phyloP scores from a whole-genome alignment of 2,329 filamentous ascomycete species.

The Phaeosphaeria sp. region DNA sequence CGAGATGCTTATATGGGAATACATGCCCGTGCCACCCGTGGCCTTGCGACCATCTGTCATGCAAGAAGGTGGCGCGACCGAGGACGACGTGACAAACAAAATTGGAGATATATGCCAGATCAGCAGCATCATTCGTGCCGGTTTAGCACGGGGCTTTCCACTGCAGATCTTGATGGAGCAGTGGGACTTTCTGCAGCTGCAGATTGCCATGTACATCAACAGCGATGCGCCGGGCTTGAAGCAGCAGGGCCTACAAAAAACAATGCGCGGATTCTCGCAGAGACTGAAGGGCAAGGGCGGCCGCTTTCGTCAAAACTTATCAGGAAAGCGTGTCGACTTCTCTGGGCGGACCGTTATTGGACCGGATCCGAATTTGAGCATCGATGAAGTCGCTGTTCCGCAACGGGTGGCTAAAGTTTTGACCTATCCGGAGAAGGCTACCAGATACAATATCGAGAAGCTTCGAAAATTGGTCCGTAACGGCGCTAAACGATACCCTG shows the following conservation, averaged over 20 bases:
- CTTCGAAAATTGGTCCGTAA: conserved; percentile 75
- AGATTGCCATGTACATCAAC: conserved; percentile 98
- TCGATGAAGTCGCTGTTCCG: conserved; percentile 93
- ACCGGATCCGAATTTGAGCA: conserved; percentile 90
- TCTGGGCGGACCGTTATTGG: conserved; percentile 97
- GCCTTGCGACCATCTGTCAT: conserved; percentile 93
- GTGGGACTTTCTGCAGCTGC: conserved; percentile 95
- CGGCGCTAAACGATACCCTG: conserved; percentile 81
- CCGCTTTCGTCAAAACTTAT: conserved; percentile 94
- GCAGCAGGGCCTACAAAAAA: conserved; percentile 84
- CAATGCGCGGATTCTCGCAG: conserved; percentile 92
- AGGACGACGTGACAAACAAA: conserved; percentile 96
- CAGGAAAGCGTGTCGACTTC: conserved; percentile 98
- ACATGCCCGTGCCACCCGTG: conserved; percentile 89
- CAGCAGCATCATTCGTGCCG: conserved; percentile 83
- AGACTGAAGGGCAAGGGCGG: conserved; percentile 96
- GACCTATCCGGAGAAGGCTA: conserved; percentile 91
- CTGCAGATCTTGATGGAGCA: conserved; percentile 94
- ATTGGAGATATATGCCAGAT: conserved; percentile 96
- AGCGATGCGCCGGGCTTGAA: conserved; percentile 93
- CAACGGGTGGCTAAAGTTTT: conserved; percentile 92
- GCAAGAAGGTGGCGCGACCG: conserved; percentile 90
- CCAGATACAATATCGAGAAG: conserved; percentile 84
- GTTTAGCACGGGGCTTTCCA: conserved; percentile 80
- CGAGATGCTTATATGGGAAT: conserved; percentile 98